A percentile compares a stretch with the other conserved stretches of the same genome.
phyloP scores from a whole-genome alignment of 331 rosid species.

The Telfairia occidentalis region DNA sequence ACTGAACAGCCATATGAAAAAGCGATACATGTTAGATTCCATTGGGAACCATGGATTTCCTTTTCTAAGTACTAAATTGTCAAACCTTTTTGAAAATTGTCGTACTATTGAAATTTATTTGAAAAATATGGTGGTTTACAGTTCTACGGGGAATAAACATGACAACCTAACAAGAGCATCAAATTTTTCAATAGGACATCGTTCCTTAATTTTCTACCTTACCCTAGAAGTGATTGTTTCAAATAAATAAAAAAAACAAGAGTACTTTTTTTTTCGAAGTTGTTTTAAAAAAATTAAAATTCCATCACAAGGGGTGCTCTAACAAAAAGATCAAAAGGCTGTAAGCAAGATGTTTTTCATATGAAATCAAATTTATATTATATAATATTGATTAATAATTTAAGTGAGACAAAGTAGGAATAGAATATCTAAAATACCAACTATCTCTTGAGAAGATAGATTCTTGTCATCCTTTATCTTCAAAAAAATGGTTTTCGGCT shows the following conservation, averaged over 20 bases:
- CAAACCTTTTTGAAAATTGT: neutral
- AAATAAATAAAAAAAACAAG: too few relatives aligned
- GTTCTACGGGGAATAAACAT: neutral
- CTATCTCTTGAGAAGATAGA: neutral
- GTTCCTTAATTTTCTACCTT: neutral
- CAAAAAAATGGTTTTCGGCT: neutral
- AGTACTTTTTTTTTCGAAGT: too few relatives aligned
- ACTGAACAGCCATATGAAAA: conserved; percentile 22
- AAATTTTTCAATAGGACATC: too few relatives aligned
- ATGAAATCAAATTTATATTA: neutral
- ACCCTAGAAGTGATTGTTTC: neutral
- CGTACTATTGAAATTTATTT: neutral
- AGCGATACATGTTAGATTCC: neutral
- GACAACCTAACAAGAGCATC: neutral
- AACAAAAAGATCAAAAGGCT: neutral
- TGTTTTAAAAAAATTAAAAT: neutral
- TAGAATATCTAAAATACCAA: neutral
- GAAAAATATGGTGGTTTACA: neutral
- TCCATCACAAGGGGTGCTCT: neutral
- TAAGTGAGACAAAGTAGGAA: neutral
- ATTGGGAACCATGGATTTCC: neutral
- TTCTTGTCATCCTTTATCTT: neutral
- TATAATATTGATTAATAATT: neutral
- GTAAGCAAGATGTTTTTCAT: neutral
- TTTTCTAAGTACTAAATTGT: neutral